Evolutionary conservation across 2,329 filamentous ascomycete genomes (phyloP), one percentile per base, ranked within the genome.

Genomic region (Nannizziopsis arthrosporioides): DNA sequence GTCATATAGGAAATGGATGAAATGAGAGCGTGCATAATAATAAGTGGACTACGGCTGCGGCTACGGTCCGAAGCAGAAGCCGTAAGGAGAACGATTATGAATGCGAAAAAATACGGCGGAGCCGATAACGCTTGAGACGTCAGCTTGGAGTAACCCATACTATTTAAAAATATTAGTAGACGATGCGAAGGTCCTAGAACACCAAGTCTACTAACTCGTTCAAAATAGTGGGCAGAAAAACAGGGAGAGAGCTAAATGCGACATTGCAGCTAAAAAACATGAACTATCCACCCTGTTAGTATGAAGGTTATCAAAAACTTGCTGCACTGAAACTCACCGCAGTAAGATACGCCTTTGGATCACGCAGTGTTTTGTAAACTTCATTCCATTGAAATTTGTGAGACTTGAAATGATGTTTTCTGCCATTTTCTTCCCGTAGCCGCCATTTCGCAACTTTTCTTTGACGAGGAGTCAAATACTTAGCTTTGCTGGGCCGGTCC

Each of bases 251-350:
- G 59, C 81, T 81, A 69, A 94, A 94, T 10, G 87, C 84, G 62
- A 93, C 83, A 65, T 94, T 94, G 60, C 84, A 81, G 63, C 82
- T 79, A 70, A 93, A 88, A 72, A 93, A 85, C 77, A 94, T 93
- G 56, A 78, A 66, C 66, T 68, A 47, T 38, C 12, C 22, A 11
- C 22, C 19, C 15, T 30, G 30, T 49, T 38, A 44, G 51, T n/a
- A n/a, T n/a, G n/a, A n/a, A 45, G 4, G 10, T n/a, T n/a, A 18
- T 34, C 2, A 18, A 37, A 11, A 15, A 22, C 15, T 12, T 12
- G 10, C 30, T n/a, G 8, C 30, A 22, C 9, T 10, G 31, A 11
- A n/a, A 62, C 70, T 58, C 51, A 71, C 70, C 1, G 86, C 82
- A 3, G 84, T 84, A 37, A 90, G 71, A 68, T 85, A 90, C 49